Conservation (phyloP, 169 alveolate genomes). For the Eimeria necatrix region DNA sequence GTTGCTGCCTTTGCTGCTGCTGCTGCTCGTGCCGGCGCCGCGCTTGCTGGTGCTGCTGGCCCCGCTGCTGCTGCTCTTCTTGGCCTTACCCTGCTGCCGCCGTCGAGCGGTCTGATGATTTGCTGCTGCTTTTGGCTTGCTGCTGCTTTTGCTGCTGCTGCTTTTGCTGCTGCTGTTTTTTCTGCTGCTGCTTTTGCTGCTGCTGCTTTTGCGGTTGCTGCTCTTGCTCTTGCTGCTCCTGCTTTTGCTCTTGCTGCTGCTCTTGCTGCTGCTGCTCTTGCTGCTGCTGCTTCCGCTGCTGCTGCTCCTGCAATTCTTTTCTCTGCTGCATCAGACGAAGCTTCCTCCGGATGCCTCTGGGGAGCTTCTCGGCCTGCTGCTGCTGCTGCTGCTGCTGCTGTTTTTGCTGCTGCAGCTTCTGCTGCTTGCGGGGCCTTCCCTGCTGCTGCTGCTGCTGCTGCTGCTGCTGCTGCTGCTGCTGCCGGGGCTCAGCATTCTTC, state of each 20-base stretch:
- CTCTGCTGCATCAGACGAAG: slow-evolving; percentile 39
- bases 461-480: slow-evolving; percentile 36
- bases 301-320: neutral
- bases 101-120: too few relatives aligned
- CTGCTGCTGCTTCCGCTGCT: slow-evolving; percentile 43
- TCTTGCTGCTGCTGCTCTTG: neutral
- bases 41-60: neutral
- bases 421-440: neutral
- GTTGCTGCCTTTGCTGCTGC: neutral
- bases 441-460: slow-evolving; percentile 4
- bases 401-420: neutral
- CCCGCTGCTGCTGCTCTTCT: neutral
- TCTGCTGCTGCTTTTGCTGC: neutral
- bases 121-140: neutral
- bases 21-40: neutral
- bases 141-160: slow-evolving; percentile 28
- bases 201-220: neutral
- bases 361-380: neutral
- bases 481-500: neutral
- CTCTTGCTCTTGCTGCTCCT: slow-evolving; percentile 16
- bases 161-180: neutral
- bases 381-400: slow-evolving; percentile 37
- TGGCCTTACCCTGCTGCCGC: too few relatives aligned
- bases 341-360: slow-evolving; percentile 9
- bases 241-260: slow-evolving; percentile 11